Evolutionary conservation across 1,139 yeast species (phyloP).

Genomic region (Yamadazyma diospyri): DNA sequence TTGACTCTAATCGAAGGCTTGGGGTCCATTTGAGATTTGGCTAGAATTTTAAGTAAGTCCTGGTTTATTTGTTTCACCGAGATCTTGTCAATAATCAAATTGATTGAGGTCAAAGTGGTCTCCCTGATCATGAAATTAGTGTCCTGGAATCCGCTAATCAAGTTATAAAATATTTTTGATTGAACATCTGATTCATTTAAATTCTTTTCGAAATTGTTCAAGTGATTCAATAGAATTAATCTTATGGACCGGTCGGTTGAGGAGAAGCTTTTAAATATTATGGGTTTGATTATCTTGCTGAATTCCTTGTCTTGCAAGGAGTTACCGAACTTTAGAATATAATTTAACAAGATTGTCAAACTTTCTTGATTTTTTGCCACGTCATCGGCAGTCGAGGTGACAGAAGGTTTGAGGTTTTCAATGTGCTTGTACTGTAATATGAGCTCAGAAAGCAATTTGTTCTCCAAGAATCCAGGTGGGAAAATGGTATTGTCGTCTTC

Average conservation of each 20-base stretch:
- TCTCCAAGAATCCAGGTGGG: constrained; percentile 62
- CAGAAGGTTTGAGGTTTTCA: constrained; percentile 18
- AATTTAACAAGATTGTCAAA: constrained; percentile 40
- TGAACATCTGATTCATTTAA: constrained; percentile 63
- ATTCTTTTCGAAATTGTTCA: constrained; percentile 52
- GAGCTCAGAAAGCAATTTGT: constrained; percentile 67
- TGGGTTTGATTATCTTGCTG: constrained; percentile 53
- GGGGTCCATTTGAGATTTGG: constrained; percentile 84
- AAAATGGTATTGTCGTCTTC: constrained; percentile 21
- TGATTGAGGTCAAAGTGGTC: constrained; percentile 72
- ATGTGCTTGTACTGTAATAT: constrained; percentile 32
- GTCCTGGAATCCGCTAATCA: constrained; percentile 80
- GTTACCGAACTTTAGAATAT: constrained; percentile 44
- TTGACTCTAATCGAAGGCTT: constrained; percentile 83
- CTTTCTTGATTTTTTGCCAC: constrained; percentile 36
- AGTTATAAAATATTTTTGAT: constrained; percentile 61
- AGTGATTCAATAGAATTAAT: constrained; percentile 59
- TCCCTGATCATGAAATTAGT: constrained; percentile 78
- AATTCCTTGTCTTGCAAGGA: constrained; percentile 39
- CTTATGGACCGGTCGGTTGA: constrained; percentile 76
- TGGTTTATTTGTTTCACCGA: constrained; percentile 82
- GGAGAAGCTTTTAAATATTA: constrained; percentile 58
- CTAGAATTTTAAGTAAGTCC: constrained; percentile 75
- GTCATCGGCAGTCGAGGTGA: constrained; percentile 27
- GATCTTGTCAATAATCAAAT: constrained; percentile 60